Base-by-base conservation (phyloP, 345 rosid genomes). In the Linum lewisii region DNA sequence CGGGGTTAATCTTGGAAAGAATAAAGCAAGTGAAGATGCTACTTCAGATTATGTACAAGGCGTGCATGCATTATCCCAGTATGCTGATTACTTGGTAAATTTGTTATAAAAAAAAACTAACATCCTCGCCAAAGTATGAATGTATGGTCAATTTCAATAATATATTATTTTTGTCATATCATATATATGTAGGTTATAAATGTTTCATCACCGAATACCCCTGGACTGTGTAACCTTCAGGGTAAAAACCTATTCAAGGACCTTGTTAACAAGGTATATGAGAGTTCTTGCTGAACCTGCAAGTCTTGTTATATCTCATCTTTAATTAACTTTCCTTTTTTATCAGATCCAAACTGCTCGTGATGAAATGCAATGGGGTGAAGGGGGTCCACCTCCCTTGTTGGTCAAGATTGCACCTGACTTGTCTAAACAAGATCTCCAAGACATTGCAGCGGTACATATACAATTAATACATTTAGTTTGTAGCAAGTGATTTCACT, bases 291-390 rank as follows among this genome's bases (percentile, higher is more conserved):
- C 47, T 16, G 18, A 34, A 1, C 10, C 38, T 6, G 16, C 14
- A 16, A 42, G 14, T 42, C 14, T 42, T 42, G 14, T 37, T 51
- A 24, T 38, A 16, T 29, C 55, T 65, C 47, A n/a, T n/a, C n/a
- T n/a, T n/a, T n/a, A n/a, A n/a, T n/a, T n/a, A n/a, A 11, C 47
- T 16, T 7, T 56, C 54, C 65, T 67, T 15, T 21, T 64, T n/a
- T n/a, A n/a, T 18, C 68, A 86, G 94, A 77, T 93, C 64, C 99
- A 89, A 85, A 97, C 99, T 78, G 99, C 99, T 57, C 83, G 97
- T 53, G 99, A 93, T 87, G 99, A 93, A 80, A 93, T 93, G 99
- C 97, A 93, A 64, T 93, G 99, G 99, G 99, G 90, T 57, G 99
- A 89, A 74, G 99, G 85, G 44, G 97, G 97, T 36, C 97, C 97